Evolutionary conservation across 2,329 filamentous ascomycete species (phyloP).

Genomic region (Xylaria sp.): DNA sequence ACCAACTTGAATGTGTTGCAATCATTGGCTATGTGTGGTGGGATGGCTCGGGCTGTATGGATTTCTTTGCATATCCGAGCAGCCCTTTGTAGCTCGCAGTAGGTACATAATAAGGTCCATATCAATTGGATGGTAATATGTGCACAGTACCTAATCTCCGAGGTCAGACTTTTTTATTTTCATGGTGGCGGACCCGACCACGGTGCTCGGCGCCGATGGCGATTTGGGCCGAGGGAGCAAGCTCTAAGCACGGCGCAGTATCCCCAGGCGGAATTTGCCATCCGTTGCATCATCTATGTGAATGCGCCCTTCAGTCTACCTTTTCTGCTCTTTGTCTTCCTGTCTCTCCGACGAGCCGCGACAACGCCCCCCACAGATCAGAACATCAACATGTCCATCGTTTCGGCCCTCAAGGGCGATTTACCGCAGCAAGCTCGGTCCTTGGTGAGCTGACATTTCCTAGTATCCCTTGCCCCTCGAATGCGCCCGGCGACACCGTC

Average conservation of each 20-base stretch:
- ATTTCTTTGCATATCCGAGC: no score
- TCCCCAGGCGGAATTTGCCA: constrained; percentile 21
- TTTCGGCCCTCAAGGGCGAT: constrained; percentile 51
- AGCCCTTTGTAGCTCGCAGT: no score
- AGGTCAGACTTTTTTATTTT: constrained; percentile 3
- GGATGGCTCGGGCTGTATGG: no score
- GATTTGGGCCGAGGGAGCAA: constrained; percentile 28
- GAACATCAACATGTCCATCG: constrained; percentile 35
- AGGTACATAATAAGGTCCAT: no score
- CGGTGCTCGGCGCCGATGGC: constrained; percentile 31
- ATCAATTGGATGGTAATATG: background rate
- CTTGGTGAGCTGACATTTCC: constrained; percentile 46
- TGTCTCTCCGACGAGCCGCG: background rate
- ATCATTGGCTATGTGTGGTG: no score
- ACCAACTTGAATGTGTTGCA: no score
- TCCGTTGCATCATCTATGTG: constrained; percentile 26
- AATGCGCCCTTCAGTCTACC: background rate
- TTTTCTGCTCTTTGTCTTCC: background rate
- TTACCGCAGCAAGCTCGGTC: constrained; percentile 61
- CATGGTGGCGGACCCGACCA: background rate
- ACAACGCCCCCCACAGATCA: background rate
- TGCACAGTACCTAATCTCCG: constrained; percentile 16
- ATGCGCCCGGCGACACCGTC: constrained; percentile 19
- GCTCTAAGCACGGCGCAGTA: constrained; percentile 12
- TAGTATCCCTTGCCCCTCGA: background rate